Percentiles rank a stretch among this genome's conserved stretches.
Evolutionary conservation across 169 alveolate genomes (phyloP).

Genomic region (Plasmodium vinckei): DNA sequence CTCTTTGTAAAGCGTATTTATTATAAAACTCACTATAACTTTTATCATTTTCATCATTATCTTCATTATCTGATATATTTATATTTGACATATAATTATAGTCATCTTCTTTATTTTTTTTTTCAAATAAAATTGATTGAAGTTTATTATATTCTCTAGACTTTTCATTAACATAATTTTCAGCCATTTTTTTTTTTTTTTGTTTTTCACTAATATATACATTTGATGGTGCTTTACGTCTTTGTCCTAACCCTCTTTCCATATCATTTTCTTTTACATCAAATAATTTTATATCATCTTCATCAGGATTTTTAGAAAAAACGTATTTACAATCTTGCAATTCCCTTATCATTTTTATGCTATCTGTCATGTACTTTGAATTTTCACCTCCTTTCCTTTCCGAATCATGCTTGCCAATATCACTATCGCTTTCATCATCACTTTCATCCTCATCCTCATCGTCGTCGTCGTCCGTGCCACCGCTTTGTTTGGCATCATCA

Average conservation of each 20-base stretch:
- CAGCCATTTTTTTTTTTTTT: conserved; percentile 41
- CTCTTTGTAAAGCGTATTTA: neutral
- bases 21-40: too few relatives aligned
- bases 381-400: neutral
- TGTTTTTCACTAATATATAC: conserved; percentile 42
- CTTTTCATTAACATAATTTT: conserved; percentile 43
- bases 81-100: conserved; percentile 7
- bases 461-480: conserved; percentile 49
- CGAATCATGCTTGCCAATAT: neutral
- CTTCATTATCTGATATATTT: neutral
- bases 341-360: conserved; percentile 91
- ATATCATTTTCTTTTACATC: conserved; percentile 66
- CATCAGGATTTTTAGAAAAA: conserved; percentile 64
- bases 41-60: neutral
- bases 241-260: conserved; percentile 54
- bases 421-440: conserved; percentile 70
- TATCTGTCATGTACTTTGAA: conserved; percentile 78
- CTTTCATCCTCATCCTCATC: conserved; percentile 50
- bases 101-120: conserved; percentile 25
- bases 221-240: conserved; percentile 69
- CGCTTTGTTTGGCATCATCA: conserved; percentile 26
- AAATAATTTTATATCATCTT: conserved; percentile 73
- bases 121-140: conserved; percentile 32
- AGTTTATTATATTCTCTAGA: conserved; percentile 36
- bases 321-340: conserved; percentile 81